Evolutionary conservation across 495 filamentous ascomycete genomes (phyloP).

Genomic region (Bombardia bombarda): DNA sequence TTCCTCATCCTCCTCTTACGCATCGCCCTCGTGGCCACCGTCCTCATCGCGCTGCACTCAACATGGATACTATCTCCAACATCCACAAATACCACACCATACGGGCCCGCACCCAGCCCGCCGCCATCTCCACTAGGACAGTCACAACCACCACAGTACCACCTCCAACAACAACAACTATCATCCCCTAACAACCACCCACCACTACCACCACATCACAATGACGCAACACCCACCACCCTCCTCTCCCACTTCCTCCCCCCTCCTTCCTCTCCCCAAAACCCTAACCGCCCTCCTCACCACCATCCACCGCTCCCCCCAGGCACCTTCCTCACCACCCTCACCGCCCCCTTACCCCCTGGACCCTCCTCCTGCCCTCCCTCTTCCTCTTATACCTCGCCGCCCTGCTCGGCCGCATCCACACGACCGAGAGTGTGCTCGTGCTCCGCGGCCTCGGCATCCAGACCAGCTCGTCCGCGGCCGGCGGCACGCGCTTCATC

Average conservation of each 20-base stretch:
- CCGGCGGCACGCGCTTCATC: slow-evolving; percentile 62
- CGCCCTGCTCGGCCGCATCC: slow-evolving; percentile 27
- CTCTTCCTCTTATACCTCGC: slow-evolving; percentile 28
- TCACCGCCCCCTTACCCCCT: slow-evolving; percentile 14
- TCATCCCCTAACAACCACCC: too few species aligned
- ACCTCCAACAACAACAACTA: too few species aligned
- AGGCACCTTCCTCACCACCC: slow-evolving; percentile 22
- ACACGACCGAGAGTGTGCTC: slow-evolving; percentile 74
- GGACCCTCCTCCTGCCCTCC: slow-evolving; percentile 28
- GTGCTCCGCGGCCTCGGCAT: slow-evolving; percentile 86
- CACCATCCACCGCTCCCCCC: slow-evolving; percentile 14
- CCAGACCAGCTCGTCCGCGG: slow-evolving; percentile 53
- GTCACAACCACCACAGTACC: too few species aligned
- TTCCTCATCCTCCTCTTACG: slow-evolving; percentile 42
- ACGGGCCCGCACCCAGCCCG: too few species aligned
- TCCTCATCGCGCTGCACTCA: slow-evolving; percentile 30
- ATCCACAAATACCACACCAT: too few species aligned
- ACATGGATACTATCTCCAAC: too few species aligned
- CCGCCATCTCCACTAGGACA: too few species aligned
- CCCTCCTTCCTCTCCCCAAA: not conserved
- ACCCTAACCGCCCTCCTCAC: too few species aligned
- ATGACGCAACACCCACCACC: not conserved
- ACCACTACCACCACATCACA: not conserved
- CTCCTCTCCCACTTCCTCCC: not conserved
- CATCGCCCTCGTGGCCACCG: slow-evolving; percentile 20